Percentiles rank a stretch among this genome's conserved stretches.
phyloP scores from a whole-genome alignment of 352 stramenopile species.

The Blastocystis hominis region DNA sequence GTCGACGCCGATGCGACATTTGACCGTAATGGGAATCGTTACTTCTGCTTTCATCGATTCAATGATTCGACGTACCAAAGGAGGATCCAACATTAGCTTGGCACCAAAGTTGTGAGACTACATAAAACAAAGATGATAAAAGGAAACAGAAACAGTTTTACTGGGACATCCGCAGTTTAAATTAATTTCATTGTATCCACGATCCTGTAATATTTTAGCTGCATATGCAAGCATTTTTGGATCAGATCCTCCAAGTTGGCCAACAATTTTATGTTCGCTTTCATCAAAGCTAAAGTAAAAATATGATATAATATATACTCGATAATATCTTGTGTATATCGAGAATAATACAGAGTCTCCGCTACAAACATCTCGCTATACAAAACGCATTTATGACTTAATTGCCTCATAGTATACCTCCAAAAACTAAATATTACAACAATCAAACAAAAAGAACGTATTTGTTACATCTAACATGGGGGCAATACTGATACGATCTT shows the following conservation, averaged over 20 bases:
- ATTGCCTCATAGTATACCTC: neutral
- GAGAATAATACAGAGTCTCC: neutral
- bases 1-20: constrained; percentile 13
- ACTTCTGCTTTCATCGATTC: neutral
- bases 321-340: constrained; percentile 3
- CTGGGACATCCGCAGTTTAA: constrained; percentile 9
- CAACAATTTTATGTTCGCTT: neutral
- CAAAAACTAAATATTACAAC: neutral
- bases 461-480: constrained; percentile 26
- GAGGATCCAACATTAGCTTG: neutral
- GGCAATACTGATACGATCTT: neutral
- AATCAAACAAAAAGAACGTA: neutral
- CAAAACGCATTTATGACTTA: neutral
- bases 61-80: neutral
- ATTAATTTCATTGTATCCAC: constrained; percentile 12
- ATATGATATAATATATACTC: neutral
- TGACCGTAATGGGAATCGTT: neutral
- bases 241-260: neutral
- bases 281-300: neutral
- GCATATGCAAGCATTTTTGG: neutral
- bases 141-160: neutral
- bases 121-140: neutral
- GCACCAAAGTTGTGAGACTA: neutral
- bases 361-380: constrained; percentile 9
- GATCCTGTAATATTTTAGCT: neutral